phyloP scores from a whole-genome alignment of 1,284 basidiomycete genomes.

The Ceratobasidium sp. region DNA sequence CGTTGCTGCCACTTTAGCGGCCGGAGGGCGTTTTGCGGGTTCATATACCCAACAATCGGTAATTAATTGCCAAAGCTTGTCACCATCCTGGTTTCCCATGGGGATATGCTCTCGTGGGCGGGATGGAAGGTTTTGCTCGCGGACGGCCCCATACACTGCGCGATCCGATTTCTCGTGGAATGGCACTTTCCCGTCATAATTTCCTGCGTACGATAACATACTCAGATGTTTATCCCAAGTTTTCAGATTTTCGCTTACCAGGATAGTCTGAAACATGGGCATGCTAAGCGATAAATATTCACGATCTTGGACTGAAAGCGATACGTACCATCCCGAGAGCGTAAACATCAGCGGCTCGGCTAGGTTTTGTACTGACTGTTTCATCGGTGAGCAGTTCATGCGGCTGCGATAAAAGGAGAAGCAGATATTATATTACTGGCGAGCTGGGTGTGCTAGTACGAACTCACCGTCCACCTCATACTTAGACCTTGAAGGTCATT shows the following conservation, averaged over 20 bases:
- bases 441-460: background rate
- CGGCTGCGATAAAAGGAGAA: background rate
- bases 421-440: background rate
- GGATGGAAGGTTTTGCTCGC: background rate
- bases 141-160: background rate
- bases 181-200: constrained; percentile 21
- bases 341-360: constrained; percentile 11
- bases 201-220: background rate
- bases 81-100: background rate
- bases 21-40: background rate
- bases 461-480: background rate
- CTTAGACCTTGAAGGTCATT: background rate
- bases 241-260: background rate
- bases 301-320: background rate
- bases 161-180: background rate
- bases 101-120: constrained; percentile 8
- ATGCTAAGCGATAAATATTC: background rate
- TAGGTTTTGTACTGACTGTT: background rate
- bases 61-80: constrained; percentile 9
- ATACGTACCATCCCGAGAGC: constrained; percentile 27
- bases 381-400: background rate
- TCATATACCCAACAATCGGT: constrained; percentile 17
- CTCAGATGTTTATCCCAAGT: background rate
- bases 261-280: constrained; percentile 1
- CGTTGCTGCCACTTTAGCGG: background rate